phyloP scores from a whole-genome alignment of 495 filamentous ascomycete genomes.

The Aspergillus panamensis region DNA sequence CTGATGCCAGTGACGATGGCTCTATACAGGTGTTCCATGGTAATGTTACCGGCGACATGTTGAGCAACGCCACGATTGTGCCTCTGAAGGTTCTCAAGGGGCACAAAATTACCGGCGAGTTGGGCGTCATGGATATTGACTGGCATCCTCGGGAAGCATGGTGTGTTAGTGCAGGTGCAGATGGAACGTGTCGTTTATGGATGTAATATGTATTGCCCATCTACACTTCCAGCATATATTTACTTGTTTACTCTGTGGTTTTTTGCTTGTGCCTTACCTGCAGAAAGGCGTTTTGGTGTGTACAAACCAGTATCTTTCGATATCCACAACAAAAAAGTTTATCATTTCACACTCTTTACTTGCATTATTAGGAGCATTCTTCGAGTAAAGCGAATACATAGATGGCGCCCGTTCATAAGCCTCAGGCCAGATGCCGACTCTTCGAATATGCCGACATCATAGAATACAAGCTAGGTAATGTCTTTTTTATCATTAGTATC shows the following conservation, averaged over 20 bases:
- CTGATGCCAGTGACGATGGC: constrained; percentile 90
- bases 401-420: no score
- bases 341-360: constrained; percentile 12
- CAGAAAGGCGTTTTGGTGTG: constrained; percentile 25
- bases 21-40: constrained; percentile 94
- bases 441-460: no score
- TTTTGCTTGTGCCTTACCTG: constrained; percentile 18
- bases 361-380: no score
- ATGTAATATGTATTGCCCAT: constrained; percentile 37
- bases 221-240: constrained; percentile 25
- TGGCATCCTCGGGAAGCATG: constrained; percentile 94
- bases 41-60: constrained; percentile 85
- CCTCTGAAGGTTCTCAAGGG: constrained; percentile 91
- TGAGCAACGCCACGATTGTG: constrained; percentile 94
- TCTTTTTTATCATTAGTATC: not conserved
- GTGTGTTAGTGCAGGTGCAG: constrained; percentile 89
- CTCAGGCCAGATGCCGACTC: no score
- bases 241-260: constrained; percentile 22
- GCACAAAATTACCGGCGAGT: constrained; percentile 68
- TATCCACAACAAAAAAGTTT: constrained; percentile 26
- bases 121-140: constrained; percentile 90
- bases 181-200: constrained; percentile 85
- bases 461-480: no score
- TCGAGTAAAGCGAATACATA: no score
- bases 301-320: constrained; percentile 21